A percentile compares a stretch with the other conserved stretches of the same genome.
Evolutionary conservation across 129 eudicot genomes (phyloP).

Genomic region (Erigeron canadensis): DNA sequence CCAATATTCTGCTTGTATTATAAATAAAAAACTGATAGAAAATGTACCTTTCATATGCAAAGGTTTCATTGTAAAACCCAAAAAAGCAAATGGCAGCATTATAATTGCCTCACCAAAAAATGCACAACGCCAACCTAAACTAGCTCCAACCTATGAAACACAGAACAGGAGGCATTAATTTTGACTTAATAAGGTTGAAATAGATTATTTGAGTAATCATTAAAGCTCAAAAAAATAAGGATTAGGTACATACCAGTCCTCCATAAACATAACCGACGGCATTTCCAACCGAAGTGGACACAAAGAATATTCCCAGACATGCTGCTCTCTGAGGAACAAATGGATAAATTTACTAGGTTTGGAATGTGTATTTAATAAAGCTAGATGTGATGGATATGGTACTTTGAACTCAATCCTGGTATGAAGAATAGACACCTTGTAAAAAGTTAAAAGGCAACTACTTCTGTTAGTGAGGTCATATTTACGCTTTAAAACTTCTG

Average conservation of each 20-base stretch:
- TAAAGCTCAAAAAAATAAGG: neutral
- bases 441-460: too few species aligned
- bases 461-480: too few species aligned
- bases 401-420: too few species aligned
- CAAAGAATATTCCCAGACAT: slow-evolving; percentile 94
- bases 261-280: slow-evolving; percentile 97
- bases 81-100: slow-evolving; percentile 84
- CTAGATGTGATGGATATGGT: too few species aligned
- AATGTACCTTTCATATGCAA: slow-evolving; percentile 80
- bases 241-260: slow-evolving; percentile 56
- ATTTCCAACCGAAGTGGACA: slow-evolving; percentile 93
- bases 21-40: neutral
- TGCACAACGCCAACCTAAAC: slow-evolving; percentile 76
- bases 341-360: too few species aligned
- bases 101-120: slow-evolving; percentile 78
- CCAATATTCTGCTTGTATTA: neutral
- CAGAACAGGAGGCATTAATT: slow-evolving; percentile 2
- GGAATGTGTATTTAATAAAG: too few species aligned
- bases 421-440: too few species aligned
- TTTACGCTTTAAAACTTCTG: too few species aligned
- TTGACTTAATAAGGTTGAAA: neutral
- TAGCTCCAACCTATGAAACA: slow-evolving; percentile 56
- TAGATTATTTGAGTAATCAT: neutral
- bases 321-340: slow-evolving; percentile 62
- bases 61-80: slow-evolving; percentile 87